These are phyloP conservation scores for Aureococcus anophagefferens DNA, from an alignment of 108 stramenopile genomes.

Conservation along the genomic window DNA sequence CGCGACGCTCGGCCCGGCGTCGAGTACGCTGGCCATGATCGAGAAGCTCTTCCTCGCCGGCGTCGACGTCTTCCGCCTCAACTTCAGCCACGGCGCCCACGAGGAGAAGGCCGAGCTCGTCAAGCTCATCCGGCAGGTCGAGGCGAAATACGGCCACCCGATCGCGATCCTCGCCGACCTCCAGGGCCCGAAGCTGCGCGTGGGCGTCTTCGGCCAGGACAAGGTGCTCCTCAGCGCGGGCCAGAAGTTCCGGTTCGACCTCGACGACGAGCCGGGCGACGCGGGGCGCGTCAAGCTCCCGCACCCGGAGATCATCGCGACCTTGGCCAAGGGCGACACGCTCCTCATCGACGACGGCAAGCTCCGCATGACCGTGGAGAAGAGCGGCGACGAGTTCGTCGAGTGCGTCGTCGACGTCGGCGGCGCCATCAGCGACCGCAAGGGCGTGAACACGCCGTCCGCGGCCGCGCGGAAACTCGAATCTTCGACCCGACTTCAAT, in stretches of 20 bases:
- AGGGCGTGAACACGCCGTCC: constrained; percentile 29
- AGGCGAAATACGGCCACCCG: constrained; percentile 83
- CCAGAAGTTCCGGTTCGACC: constrained; percentile 75
- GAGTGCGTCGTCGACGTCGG: constrained; percentile 73
- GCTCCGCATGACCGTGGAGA: constrained; percentile 71
- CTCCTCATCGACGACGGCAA: constrained; percentile 91
- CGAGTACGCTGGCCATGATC: constrained; percentile 71
- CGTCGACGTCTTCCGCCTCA: constrained; percentile 86
- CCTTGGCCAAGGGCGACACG: constrained; percentile 69
- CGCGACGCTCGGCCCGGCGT: constrained; percentile 83
- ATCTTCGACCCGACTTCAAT: too few species aligned
- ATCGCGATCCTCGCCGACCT: constrained; percentile 86
- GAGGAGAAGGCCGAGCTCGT: constrained; percentile 84
- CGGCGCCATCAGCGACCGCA: constrained; percentile 76
- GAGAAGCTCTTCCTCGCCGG: constrained; percentile 85
- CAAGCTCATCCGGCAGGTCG: constrained; percentile 47
- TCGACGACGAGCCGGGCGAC: constrained; percentile 68
- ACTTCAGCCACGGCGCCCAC: constrained; percentile 86
- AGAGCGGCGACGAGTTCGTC: constrained; percentile 65
- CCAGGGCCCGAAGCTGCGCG: constrained; percentile 88
- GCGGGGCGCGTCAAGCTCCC: constrained; percentile 71
- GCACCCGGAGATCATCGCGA: constrained; percentile 84
- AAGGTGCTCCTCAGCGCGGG: constrained; percentile 48
- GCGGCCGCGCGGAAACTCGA: too few species aligned
- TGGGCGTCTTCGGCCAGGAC: constrained; percentile 70